A percentile compares a stretch with the other conserved stretches of the same genome.
Evolutionary conservation across 768 basidiomycete genomes (phyloP).

Genomic region (Mycena vulgaris): DNA sequence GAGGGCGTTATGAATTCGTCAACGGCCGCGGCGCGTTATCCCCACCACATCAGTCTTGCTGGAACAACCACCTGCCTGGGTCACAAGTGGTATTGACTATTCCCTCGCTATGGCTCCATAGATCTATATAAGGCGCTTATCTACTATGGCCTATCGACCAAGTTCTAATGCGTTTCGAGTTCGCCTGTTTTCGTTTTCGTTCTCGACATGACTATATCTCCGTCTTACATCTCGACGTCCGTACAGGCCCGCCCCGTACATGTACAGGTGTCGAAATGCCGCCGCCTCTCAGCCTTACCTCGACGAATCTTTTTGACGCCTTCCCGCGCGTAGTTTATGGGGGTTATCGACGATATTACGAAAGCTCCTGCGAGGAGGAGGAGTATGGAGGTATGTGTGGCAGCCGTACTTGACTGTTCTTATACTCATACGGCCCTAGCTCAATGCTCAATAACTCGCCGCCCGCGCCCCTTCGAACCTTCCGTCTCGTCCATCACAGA

Average conservation of each 20-base stretch:
- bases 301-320: conserved; percentile 33
- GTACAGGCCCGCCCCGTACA: conserved; percentile 1
- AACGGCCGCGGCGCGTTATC: no score
- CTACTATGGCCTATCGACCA: neutral
- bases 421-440: neutral
- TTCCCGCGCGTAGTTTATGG: conserved; percentile 36
- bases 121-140: conserved; percentile 26
- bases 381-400: neutral
- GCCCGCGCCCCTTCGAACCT: neutral
- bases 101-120: conserved; percentile 11
- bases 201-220: neutral
- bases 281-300: conserved; percentile 13
- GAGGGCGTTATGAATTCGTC: no score
- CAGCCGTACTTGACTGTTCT: neutral
- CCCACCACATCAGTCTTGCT: no score
- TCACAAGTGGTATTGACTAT: neutral
- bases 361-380: neutral
- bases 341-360: conserved; percentile 36
- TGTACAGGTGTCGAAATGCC: conserved; percentile 13
- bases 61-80: no score
- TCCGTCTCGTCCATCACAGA: conserved; percentile 25
- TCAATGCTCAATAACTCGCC: neutral
- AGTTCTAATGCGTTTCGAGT: conserved; percentile 17
- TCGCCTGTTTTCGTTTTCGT: conserved; percentile 6
- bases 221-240: conserved; percentile 9